A percentile compares a stretch with the other conserved stretches of the same genome.
Evolutionary conservation across 768 basidiomycete genomes (phyloP).

Genomic region (Cystoderma amianthinum): DNA sequence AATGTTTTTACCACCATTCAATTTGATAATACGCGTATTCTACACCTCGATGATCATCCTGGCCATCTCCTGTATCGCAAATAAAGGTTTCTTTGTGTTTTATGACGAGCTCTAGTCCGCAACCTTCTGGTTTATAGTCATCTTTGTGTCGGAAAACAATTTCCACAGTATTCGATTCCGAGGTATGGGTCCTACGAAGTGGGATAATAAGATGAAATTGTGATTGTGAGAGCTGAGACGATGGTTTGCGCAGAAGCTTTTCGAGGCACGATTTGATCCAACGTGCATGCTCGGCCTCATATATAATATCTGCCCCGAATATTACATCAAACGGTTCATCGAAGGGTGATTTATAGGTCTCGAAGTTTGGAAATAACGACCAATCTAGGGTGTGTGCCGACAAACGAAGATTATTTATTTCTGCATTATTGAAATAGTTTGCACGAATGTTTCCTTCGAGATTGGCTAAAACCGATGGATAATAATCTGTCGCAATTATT

Average conservation of each 20-base stretch:
- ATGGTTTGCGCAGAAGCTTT: slow-evolving; percentile 33
- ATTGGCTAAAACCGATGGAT: slow-evolving; percentile 67
- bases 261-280: slow-evolving; percentile 65
- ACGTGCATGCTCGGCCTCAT: slow-evolving; percentile 60
- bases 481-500: slow-evolving; percentile 73
- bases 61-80: slow-evolving; percentile 41
- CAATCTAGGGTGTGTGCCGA: slow-evolving; percentile 50
- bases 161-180: slow-evolving; percentile 56
- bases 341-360: slow-evolving; percentile 12
- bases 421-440: slow-evolving; percentile 37
- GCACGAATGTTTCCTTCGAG: slow-evolving; percentile 49
- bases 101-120: slow-evolving; percentile 35
- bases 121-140: slow-evolving; percentile 7
- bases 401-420: slow-evolving; percentile 7
- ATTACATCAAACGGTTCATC: slow-evolving; percentile 56
- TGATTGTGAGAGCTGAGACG: neutral
- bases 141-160: slow-evolving; percentile 32
- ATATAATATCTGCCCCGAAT: slow-evolving; percentile 80
- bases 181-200: slow-evolving; percentile 53
- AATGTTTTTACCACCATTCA: slow-evolving; percentile 66
- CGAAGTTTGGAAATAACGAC: slow-evolving; percentile 26
- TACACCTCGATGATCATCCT: slow-evolving; percentile 40
- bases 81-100: slow-evolving; percentile 45
- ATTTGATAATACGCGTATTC: slow-evolving; percentile 71
- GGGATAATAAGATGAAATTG: slow-evolving; percentile 85